Base-by-base conservation (phyloP, 257 asterid genomes). In the Paulownia fortunei region DNA sequence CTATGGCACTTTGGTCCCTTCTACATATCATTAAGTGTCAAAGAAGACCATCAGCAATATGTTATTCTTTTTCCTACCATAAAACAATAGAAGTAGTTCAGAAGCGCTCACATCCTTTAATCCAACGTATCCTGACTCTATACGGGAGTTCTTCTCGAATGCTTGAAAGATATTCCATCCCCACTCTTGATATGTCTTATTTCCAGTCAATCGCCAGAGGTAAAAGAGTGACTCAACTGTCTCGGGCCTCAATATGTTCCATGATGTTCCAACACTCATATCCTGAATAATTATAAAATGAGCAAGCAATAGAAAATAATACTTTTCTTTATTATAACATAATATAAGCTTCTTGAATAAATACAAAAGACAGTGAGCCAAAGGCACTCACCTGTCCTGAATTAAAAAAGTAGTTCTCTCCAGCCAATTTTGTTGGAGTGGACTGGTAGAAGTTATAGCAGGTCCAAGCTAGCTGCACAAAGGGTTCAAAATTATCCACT, bases 161-260 rank as follows among this genome's bases (percentile, higher is more conserved):
- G 99, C 99, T 87, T 89, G 93, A 82, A 96, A 96, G 81, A 96
- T 96, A 84, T 94, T 88, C 99, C 99, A 96, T 80, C 99, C 99
- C 99, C 99, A 96, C 74, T 96, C 99, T 80, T 94, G 96, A 76
- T 94, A 96, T 2, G 99, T 96, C 94, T 90, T 89, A 79, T 96
- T 96, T 71, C 99, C 99, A 39, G 99, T 96, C 85, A 96, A 82
- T 51, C 99, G 98, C 97, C 97, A 96, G 49, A 96, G 98, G 84
- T 96, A 94, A 72, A 96, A 96, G 78, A 96, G 98, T 26, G 99
- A 96, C 84, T 96, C 99, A 41, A 96, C 93, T 76, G 99, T 96
- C 91, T 96, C 99, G 23, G 99, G 99, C 94, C 99, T 89, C 83
- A 96, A 84, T 87, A 94, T 96, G 88, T 94, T 96, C 98, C 99